These are phyloP conservation scores for Neurospora sp. DNA, from an alignment of 495 filamentous ascomycete genomes.

Conservation along the genomic window DNA sequence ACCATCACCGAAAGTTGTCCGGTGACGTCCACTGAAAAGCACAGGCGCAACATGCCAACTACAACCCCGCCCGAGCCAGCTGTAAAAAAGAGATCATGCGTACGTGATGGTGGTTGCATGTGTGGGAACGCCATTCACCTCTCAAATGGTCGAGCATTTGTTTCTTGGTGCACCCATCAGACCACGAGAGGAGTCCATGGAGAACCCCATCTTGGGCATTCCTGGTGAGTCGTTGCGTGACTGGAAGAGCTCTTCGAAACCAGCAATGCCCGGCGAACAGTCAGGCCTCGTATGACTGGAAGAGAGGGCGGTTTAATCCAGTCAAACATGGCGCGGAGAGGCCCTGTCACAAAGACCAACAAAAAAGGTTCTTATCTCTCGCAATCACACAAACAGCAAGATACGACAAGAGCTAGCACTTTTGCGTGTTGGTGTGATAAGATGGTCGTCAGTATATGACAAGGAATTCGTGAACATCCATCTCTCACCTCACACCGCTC, in stretches of 20 bases:
- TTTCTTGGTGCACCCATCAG: background rate
- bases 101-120: conserved; percentile 11
- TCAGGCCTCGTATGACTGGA: background rate
- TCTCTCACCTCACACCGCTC: background rate
- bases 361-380: background rate
- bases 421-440: background rate
- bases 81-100: conserved; percentile 19
- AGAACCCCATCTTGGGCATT: background rate
- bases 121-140: conserved; percentile 4
- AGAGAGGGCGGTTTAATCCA: background rate
- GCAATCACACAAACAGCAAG: background rate
- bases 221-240: background rate
- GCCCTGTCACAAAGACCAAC: background rate
- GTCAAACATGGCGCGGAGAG: background rate
- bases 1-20: background rate
- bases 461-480: background rate
- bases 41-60: conserved; percentile 2
- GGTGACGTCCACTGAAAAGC: background rate
- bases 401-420: background rate
- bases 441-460: background rate
- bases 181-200: background rate
- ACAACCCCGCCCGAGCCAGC: conserved; percentile 12
- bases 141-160: background rate
- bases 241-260: background rate
- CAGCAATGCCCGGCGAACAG: background rate